Evolutionary conservation across 345 rosid genomes (phyloP).

Genomic region (Euphorbia peplus): DNA sequence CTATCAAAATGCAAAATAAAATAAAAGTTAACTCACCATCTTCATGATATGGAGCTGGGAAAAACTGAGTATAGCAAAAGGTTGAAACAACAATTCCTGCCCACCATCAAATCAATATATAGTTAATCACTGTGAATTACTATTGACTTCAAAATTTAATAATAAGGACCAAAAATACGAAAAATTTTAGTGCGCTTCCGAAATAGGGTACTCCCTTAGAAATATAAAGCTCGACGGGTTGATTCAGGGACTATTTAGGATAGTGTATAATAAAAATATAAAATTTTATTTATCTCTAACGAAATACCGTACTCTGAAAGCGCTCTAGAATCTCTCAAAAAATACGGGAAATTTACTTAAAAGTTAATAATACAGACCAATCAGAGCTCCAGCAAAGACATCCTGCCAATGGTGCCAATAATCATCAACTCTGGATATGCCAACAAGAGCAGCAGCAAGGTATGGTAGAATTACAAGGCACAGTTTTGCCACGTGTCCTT

Average conservation of each 20-base stretch:
- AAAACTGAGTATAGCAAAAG: constrained; percentile 63
- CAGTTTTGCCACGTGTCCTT: constrained; percentile 77
- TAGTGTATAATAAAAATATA: too few species aligned
- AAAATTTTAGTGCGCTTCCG: too few species aligned
- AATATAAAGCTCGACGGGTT: too few species aligned
- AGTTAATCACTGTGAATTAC: too few species aligned
- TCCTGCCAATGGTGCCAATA: constrained; percentile 93
- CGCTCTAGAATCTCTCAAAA: too few species aligned
- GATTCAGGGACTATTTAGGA: too few species aligned
- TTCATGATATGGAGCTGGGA: constrained; percentile 55
- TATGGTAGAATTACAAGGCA: constrained; percentile 62
- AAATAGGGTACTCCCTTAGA: too few species aligned
- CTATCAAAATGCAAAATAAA: neutral
- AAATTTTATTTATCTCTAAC: too few species aligned
- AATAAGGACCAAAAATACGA: too few species aligned
- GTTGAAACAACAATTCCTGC: constrained; percentile 37
- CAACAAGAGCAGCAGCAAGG: constrained; percentile 69
- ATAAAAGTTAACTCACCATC: constrained; percentile 34
- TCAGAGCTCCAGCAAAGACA: constrained; percentile 70
- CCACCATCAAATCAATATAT: neutral
- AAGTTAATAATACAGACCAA: constrained; percentile 37
- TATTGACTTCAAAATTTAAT: too few species aligned
- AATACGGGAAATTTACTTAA: neutral
- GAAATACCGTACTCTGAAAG: too few species aligned
- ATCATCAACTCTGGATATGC: constrained; percentile 78